Base-by-base conservation (phyloP, 495 filamentous ascomycete genomes). In the Tetracladium marchalianum region DNA sequence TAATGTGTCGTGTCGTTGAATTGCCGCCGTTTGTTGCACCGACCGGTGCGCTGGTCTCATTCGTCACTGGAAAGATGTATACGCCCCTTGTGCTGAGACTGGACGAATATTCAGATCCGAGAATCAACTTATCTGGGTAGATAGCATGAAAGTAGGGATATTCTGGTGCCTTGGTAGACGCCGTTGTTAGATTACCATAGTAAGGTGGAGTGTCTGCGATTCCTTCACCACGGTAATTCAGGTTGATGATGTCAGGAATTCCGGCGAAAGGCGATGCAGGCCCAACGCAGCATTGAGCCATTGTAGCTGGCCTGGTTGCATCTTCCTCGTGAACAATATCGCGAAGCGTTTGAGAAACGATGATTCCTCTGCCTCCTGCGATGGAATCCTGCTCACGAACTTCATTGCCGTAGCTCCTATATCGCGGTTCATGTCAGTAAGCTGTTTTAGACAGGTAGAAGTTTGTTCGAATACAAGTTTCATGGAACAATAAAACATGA, bases 161-260 rank as follows among this genome's bases (percentile, higher is more conserved):
- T n/a, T n/a, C n/a, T n/a, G n/a, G n/a, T n/a, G n/a, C n/a, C n/a
- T n/a, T n/a, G n/a, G n/a, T n/a, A 11, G 59, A 54, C 7, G 55
- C 55, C 34, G 34, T 11, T 11, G 34, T 38, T n/a, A 43, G n/a
- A 34, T 47, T 56, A n/a, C n/a, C n/a, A n/a, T n/a, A n/a, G n/a
- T n/a, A n/a, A n/a, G n/a, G n/a, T n/a, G n/a, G n/a, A 1, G 58
- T 57, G 0, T 57, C 57, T 5, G 66, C 65, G 8, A 51, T 46
- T 4, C 69, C 69, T 41, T 73, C 71, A 31, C 70, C 71, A 35
- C 72, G 69, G 56, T 75, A 75, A 53, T 75, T 73, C 31, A 75
- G 35, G 4, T 66, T 61, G 5, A 63, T 58, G 38, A 75, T 57
- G 44, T 72, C 71, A 27, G 70, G 12, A 2, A 57, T 61, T 9